Percentiles rank a stretch among this genome's conserved stretches.
Conservation (phyloP, 2,329 filamentous ascomycete species). For the Fonsecaea multimorphosa region DNA sequence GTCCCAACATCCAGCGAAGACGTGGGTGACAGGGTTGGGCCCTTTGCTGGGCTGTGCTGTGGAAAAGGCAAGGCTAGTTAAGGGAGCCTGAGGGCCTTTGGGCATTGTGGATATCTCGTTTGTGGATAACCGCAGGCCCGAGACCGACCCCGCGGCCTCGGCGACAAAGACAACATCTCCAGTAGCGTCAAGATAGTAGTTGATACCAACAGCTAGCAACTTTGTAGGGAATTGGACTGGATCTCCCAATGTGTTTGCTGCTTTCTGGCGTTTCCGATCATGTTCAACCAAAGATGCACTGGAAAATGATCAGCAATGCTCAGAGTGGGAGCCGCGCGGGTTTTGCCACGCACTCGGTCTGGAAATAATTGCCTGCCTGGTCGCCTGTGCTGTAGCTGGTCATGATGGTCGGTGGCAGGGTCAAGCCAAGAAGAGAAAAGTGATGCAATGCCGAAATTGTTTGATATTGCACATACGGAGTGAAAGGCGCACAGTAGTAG, state of each 20-base stretch:
- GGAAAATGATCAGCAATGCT: conserved; percentile 39
- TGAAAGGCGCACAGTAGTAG: neutral
- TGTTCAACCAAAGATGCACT: conserved; percentile 58
- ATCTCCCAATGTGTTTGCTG: conserved; percentile 81
- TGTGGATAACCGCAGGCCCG: conserved; percentile 59
- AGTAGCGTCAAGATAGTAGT: conserved; percentile 28
- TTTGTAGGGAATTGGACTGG: conserved; percentile 85
- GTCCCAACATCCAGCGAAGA: conserved; percentile 95
- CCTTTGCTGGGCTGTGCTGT: conserved; percentile 49
- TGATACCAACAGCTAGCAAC: conserved; percentile 69
- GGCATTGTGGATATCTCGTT: conserved; percentile 53
- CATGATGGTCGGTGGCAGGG: conserved; percentile 22
- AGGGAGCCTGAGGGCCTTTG: conserved; percentile 76
- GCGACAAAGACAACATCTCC: conserved; percentile 71
- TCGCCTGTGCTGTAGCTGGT: conserved; percentile 59
- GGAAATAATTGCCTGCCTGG: conserved; percentile 84
- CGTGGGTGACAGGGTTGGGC: conserved; percentile 46
- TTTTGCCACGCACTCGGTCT: conserved; percentile 73
- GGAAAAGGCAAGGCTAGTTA: conserved; percentile 76
- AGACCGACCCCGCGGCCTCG: conserved; percentile 82
- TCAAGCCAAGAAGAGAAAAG: neutral
- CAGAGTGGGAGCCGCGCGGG: conserved; percentile 12
- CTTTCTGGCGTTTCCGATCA: conserved; percentile 70
- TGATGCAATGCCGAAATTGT: neutral
- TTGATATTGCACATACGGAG: neutral